Base-by-base conservation (phyloP, 2,329 filamentous ascomycete species). In the Diaporthe helianthi region DNA sequence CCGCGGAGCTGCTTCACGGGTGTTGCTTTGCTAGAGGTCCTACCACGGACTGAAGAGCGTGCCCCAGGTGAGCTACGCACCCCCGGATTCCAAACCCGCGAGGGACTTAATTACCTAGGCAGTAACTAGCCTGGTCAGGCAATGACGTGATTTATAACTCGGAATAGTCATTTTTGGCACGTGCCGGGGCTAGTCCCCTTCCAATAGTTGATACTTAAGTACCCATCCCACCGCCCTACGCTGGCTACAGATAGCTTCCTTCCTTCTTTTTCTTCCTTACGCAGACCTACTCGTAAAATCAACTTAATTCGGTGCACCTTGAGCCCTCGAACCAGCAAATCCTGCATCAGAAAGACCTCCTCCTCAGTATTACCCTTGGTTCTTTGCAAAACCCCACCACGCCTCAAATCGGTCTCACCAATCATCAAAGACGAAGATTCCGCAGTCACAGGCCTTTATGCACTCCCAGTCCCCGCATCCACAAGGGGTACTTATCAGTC, bases 221-320 rank as follows among this genome's bases (percentile, higher is more conserved):
- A 12, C 47, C 47, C 24, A 51, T 3, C 47, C 47, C 47, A 29
- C 47, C 24, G 24, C 47, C 47, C 47, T 8, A 19, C 15, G 24
- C 47, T 53, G 51, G 51, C 29, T 31, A 8, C 51, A 53, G 29
- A 36, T 33, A 36, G 51, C 17, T 53, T 53, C 17, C 29, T 53
- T 33, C 51, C 51, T 53, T 33, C 51, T 33, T 53, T 33, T 33
- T 53, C 17, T 53, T 53, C 29, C 51, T 36, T 53, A 10, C 3
- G 29, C 51, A 53, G 51, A 33, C 51, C 29, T 36, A 33, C 51
- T 53, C 51, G 51, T 53, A 53, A 53, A 33, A 33, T 53, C 51
- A 53, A 22, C 29, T 13, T 12, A 53, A 53, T 53, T 33, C 36
- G 51, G 17, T 33, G 29, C 29, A 22, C 1, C 51, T 53, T 53